Evolutionary conservation across 306 rosid species (phyloP), one percentile per base, ranked within the genome.

Genomic region (Dryas octopetala): DNA sequence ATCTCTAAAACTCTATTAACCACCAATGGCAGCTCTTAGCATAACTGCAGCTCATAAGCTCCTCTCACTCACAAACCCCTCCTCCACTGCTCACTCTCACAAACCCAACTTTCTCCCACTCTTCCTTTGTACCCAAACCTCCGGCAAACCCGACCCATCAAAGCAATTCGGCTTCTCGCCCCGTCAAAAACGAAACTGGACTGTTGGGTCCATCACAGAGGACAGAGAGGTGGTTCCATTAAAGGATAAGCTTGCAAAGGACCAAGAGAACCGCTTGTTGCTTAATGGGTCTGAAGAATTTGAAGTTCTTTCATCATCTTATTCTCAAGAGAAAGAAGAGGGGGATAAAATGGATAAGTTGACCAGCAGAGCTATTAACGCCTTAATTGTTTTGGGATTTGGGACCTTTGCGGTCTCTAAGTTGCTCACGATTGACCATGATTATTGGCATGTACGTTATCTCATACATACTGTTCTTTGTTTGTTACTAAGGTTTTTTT

Each of bases 351-450:
- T 81, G 69, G 87, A 84, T 55, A 68, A 84, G 62, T 44, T 86
- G 69, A 79, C 74, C 1, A 77, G 84, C 69, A 86, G 88, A 74
- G 84, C 92, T 40, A 66, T 90, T 53, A 95, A 95, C 74, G 91
- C 97, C 7, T 51, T 86, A 63, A 84, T 95, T 68, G 92, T 95
- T 81, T 81, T 95, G 71, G 97, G 96, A n/a, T 82, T 92, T 71
- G 99, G 97, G 66, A 88, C 96, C 62, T 88, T 89, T 76, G 88
- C 91, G 9, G 89, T 95, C 60, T 87, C 97, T 74, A 95, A 85
- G 80, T 80, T 95, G 86, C 93, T 95, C 76, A 90, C 96, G 0
- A 90, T 95, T 78, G 97, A 92, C 80, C 87, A 90, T 76, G 96
- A 95, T 63, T 92, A 90, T 69, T 95, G 99, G 97, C 97, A 95